Evolutionary conservation across 352 stramenopile genomes (phyloP), one percentile per base, ranked within the genome.

Genomic region (Pythium chondricola): DNA sequence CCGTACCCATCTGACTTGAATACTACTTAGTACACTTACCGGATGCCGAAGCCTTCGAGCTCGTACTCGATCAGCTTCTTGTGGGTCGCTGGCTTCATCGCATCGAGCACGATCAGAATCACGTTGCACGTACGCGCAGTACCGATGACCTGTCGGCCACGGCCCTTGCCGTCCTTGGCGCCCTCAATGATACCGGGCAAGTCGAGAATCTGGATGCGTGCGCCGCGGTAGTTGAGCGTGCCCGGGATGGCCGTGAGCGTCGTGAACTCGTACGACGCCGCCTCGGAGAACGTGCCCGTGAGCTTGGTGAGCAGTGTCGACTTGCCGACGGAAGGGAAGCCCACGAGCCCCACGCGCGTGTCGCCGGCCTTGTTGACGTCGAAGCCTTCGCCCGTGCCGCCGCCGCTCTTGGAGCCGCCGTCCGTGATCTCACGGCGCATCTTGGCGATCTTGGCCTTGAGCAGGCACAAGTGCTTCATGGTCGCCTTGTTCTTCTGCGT

Each of bases 401-500:
- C 80, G 42, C 56, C 61, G 8, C 65, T 69, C 54, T 85, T 88
- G 63, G 74, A 68, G 41, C 79, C 81, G 36, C 65, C 82, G 61
- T 91, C 79, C 46, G 93, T 86, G 46, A 98, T 65, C 60, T 98
- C 93, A 40, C 84, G 92, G 22, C 92, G 85, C 43, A 99, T 69
- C 75, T 98, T 98, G 53, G 95, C 93, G 57, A 99, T 95, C 65
- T 98, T 98, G 51, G 95, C 95, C 75, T 98, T 99, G 42, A 99
- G 79, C 44, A 98, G 83, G 59, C 95, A 97, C 61, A 99, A 69
- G 50, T 99, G 97, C 77, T 98, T 98, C 74, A 98, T 98, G 2
- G 96, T 99, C 36, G 97, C 97, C 77, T 99, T 99, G 73, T 99
- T 99, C 80, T 99, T 99, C 83, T 99, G 97, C 63, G 96, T 99